Evolutionary conservation across 306 rosid genomes (phyloP).

Genomic region (Alnus rubra): DNA sequence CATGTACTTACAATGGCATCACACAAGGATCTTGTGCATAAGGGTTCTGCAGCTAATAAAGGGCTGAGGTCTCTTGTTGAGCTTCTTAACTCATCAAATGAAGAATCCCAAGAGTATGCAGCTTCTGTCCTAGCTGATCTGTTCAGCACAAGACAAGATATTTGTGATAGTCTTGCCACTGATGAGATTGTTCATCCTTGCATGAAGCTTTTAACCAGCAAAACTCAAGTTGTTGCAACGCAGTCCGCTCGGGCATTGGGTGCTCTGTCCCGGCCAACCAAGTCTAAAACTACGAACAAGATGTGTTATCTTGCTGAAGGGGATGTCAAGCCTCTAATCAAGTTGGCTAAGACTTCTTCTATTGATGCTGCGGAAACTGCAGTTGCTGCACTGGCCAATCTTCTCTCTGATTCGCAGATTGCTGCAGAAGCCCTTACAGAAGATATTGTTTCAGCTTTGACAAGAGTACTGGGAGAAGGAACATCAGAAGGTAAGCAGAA

Average conservation of each 20-base stretch:
- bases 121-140: conserved; percentile 94
- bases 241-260: conserved; percentile 93
- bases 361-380: conserved; percentile 89
- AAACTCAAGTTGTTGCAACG: conserved; percentile 82
- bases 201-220: conserved; percentile 91
- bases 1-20: conserved; percentile 83
- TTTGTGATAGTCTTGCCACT: conserved; percentile 82
- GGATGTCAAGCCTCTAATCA: conserved; percentile 80
- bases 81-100: conserved; percentile 77
- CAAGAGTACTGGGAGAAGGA: conserved; percentile 82
- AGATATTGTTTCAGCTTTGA: conserved; percentile 84
- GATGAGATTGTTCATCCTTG: conserved; percentile 87
- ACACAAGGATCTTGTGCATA: conserved; percentile 66
- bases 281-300: conserved; percentile 57
- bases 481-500: conserved; percentile 76
- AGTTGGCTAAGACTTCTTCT: conserved; percentile 88
- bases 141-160: conserved; percentile 81
- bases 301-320: conserved; percentile 75
- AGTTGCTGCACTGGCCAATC: conserved; percentile 91
- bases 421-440: conserved; percentile 77
- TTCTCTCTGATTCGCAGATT: conserved; percentile 76
- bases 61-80: conserved; percentile 86
- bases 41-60: conserved; percentile 78
- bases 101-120: conserved; percentile 82
- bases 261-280: conserved; percentile 82